phyloP scores from a whole-genome alignment of 345 rosid genomes.

The Acer campestre region DNA sequence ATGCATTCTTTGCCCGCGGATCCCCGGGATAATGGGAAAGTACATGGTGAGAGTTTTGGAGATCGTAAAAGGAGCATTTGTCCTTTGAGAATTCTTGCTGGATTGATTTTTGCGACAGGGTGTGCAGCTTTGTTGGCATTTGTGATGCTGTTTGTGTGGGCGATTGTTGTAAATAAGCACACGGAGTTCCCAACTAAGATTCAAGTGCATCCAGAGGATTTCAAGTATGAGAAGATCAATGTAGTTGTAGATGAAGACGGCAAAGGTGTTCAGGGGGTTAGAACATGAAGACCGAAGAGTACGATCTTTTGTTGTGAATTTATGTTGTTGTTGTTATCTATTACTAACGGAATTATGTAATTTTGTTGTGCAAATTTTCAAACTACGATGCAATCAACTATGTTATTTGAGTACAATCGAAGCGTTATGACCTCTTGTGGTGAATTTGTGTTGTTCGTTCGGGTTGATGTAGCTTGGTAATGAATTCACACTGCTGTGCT shows the following conservation, averaged over 20 bases:
- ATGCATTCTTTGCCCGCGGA: slow-evolving; percentile 57
- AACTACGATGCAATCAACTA: slow-evolving; percentile 7
- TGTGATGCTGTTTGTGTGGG: slow-evolving; percentile 40
- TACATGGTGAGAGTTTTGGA: slow-evolving; percentile 14
- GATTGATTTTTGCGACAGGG: slow-evolving; percentile 43
- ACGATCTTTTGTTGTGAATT: slow-evolving; percentile 5
- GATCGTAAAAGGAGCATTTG: slow-evolving; percentile 26
- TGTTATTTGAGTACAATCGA: not conserved
- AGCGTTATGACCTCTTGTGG: not conserved
- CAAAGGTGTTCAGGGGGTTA: slow-evolving; percentile 17
- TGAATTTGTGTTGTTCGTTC: no score
- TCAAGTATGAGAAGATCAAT: slow-evolving; percentile 48
- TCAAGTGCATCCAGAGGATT: slow-evolving; percentile 24
- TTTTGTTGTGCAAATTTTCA: not conserved
- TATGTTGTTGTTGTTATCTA: slow-evolving; percentile 7
- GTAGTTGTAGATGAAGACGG: slow-evolving; percentile 33
- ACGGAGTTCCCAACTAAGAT: slow-evolving; percentile 26
- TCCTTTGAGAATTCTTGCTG: slow-evolving; percentile 43
- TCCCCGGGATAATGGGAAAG: slow-evolving; percentile 27
- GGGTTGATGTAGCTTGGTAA: not conserved
- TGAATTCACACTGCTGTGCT: not conserved
- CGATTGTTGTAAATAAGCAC: slow-evolving; percentile 33
- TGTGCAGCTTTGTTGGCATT: slow-evolving; percentile 50
- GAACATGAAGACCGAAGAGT: slow-evolving; percentile 1
- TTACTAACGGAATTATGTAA: not conserved